phyloP scores from a whole-genome alignment of 352 stramenopile genomes.

The Peronospora belbahrii region DNA sequence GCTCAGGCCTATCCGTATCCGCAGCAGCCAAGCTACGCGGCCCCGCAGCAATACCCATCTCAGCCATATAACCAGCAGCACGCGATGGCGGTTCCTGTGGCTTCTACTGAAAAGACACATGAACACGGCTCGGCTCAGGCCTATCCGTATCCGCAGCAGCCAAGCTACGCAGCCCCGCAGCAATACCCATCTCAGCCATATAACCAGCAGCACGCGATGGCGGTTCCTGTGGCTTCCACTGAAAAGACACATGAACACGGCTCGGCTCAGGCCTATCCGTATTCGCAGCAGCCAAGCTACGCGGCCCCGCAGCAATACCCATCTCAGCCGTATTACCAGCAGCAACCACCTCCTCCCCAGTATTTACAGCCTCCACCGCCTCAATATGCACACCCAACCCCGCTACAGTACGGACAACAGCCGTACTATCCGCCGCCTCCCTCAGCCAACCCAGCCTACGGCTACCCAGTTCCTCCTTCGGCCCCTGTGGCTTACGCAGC shows the following conservation, averaged over 20 bases:
- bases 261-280: background rate
- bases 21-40: slow-evolving; percentile 23
- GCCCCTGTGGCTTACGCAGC: slow-evolving; percentile 26
- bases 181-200: slow-evolving; percentile 29
- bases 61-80: slow-evolving; percentile 33
- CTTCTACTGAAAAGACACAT: too few species aligned
- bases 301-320: slow-evolving; percentile 16
- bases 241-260: background rate
- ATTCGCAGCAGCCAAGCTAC: background rate
- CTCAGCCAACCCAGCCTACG: slow-evolving; percentile 12
- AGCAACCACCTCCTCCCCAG: slow-evolving; percentile 19
- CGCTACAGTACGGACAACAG: slow-evolving; percentile 24
- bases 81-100: too few species aligned
- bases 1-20: slow-evolving; percentile 24
- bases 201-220: slow-evolving; percentile 30
- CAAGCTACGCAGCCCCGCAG: slow-evolving; percentile 15
- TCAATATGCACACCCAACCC: slow-evolving; percentile 23
- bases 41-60: slow-evolving; percentile 18
- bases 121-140: background rate
- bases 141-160: slow-evolving; percentile 31
- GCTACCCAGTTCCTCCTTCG: slow-evolving; percentile 23
- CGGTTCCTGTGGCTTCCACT: too few species aligned
- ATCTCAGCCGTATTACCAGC: slow-evolving; percentile 33
- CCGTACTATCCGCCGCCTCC: slow-evolving; percentile 32
- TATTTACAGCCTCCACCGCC: slow-evolving; percentile 25